Conservation (phyloP, 148 eudicot genomes). For the Persicaria tinctoria region DNA sequence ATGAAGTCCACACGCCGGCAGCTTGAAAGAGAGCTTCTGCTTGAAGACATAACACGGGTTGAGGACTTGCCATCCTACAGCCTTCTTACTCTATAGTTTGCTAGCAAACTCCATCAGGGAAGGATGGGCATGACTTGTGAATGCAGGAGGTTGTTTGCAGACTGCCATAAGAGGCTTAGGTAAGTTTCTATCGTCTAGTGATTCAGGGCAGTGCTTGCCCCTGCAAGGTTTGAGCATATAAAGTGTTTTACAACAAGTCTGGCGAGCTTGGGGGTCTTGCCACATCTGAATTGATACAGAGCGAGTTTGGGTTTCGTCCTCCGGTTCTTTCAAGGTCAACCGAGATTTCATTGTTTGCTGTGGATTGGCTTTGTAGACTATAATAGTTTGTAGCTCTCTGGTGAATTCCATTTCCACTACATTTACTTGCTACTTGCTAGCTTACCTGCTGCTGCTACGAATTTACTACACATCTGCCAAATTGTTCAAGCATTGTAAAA, state of each 20-base stretch:
- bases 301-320: not conserved
- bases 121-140: not conserved
- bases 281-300: not conserved
- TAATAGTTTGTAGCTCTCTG: not conserved
- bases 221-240: slow-evolving; percentile 4
- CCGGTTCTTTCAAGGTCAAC: not conserved
- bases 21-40: slow-evolving; percentile 81
- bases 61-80: slow-evolving; percentile 84
- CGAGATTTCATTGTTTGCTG: slow-evolving; percentile 1
- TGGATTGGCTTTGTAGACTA: slow-evolving; percentile 16
- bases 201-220: not conserved
- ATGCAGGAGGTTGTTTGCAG: not conserved
- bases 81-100: slow-evolving; percentile 55
- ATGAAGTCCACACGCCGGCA: slow-evolving; percentile 97
- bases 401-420: not conserved
- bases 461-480: too few relatives aligned
- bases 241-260: not conserved
- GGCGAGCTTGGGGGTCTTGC: not conserved
- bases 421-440: not conserved
- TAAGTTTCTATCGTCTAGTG: not conserved
- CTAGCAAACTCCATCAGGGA: not conserved
- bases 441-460: too few relatives aligned
- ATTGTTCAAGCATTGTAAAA: too few relatives aligned
- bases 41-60: slow-evolving; percentile 59
- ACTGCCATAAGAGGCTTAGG: slow-evolving; percentile 2